A percentile compares a stretch with the other conserved stretches of the same genome.
These are phyloP conservation scores for Pythium phragmitis DNA, from an alignment of 352 stramenopile genomes.

Conservation along the genomic window DNA sequence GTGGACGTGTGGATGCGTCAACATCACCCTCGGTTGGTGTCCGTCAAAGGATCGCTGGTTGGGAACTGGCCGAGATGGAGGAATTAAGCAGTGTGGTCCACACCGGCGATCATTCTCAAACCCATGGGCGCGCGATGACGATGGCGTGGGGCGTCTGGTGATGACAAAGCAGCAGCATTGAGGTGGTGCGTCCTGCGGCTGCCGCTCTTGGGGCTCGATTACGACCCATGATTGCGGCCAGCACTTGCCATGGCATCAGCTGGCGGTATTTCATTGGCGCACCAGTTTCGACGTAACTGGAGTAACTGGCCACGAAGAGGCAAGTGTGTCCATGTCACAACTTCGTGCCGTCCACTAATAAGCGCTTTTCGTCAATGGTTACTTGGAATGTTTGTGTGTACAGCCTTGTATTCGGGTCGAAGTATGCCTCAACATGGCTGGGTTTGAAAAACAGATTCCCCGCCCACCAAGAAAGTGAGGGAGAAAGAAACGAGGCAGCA, in stretches of 20 bases:
- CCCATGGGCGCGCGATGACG: not conserved
- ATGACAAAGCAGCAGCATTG: not conserved
- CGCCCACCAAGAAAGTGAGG: constrained; percentile 4
- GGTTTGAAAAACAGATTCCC: constrained; percentile 1
- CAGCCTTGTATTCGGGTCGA: constrained; percentile 2
- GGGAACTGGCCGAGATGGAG: not conserved
- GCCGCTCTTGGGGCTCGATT: not conserved
- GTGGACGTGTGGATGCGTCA: not conserved
- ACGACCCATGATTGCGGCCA: constrained; percentile 4
- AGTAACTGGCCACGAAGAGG: not conserved
- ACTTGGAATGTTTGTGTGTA: not conserved
- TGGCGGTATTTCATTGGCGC: no score
- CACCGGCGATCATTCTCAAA: not conserved
- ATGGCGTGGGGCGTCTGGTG: not conserved
- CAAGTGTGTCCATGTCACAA: constrained; percentile 16
- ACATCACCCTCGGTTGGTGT: not conserved
- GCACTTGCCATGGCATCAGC: no score
- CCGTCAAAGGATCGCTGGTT: not conserved
- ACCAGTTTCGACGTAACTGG: no score
- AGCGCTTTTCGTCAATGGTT: not conserved
- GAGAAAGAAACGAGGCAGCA: not conserved
- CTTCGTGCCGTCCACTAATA: constrained; percentile 9
- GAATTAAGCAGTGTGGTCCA: not conserved
- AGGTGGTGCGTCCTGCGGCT: no score
- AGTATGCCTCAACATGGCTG: not conserved